phyloP scores from a whole-genome alignment of 106 monocot species.

The Dendrobium catenatum region DNA sequence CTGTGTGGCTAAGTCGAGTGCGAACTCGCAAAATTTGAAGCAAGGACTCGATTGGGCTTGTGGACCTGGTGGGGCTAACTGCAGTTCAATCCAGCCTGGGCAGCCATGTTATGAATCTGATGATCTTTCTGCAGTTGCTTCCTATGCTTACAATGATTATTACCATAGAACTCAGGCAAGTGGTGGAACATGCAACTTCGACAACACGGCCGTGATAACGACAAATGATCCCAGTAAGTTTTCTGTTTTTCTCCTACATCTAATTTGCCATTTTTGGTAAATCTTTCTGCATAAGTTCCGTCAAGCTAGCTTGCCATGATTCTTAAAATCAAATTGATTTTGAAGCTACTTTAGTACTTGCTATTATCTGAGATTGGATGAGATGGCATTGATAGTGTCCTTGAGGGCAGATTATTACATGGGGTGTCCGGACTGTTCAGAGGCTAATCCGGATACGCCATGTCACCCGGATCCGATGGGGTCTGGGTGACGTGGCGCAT shows the following conservation, averaged over 20 bases:
- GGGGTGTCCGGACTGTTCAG: no score
- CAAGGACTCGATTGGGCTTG: conserved; percentile 87
- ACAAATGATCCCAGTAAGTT: conserved; percentile 56
- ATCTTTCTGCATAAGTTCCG: no score
- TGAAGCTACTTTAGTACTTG: no score
- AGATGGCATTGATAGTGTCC: neutral
- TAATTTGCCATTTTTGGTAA: neutral
- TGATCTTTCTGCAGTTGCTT: conserved; percentile 37
- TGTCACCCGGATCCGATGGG: no score
- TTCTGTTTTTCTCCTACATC: neutral
- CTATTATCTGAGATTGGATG: neutral
- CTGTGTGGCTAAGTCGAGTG: conserved; percentile 70
- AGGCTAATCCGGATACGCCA: no score
- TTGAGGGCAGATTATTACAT: neutral
- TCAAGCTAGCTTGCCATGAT: neutral
- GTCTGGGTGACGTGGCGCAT: no score
- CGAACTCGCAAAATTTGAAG: conserved; percentile 36
- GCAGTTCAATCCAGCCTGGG: conserved; percentile 72
- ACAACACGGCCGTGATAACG: conserved; percentile 43
- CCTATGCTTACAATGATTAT: conserved; percentile 68
- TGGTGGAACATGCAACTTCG: conserved; percentile 66
- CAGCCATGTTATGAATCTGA: conserved; percentile 59
- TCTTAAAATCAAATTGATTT: neutral
- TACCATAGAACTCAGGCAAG: conserved; percentile 51
- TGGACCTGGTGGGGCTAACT: conserved; percentile 70